These are phyloP conservation scores for Talaromyces sp. DNA, from an alignment of 2,329 filamentous ascomycete genomes.

Conservation along the genomic window DNA sequence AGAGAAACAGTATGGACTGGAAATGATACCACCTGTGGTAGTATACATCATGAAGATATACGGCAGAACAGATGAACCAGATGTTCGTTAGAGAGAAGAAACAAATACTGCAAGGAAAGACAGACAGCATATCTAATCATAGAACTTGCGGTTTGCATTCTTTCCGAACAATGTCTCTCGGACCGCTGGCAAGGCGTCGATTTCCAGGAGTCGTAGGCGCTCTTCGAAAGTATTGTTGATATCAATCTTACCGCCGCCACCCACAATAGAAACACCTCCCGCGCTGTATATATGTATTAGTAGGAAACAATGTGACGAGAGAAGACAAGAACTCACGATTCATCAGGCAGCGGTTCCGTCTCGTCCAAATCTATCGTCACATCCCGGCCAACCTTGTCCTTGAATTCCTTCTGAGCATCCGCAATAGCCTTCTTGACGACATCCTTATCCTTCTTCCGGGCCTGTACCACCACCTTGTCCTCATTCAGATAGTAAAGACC, in stretches of 20 bases:
- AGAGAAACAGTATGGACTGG: slow-evolving; percentile 10
- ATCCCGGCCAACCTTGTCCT: slow-evolving; percentile 69
- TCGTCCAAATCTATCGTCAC: slow-evolving; percentile 70
- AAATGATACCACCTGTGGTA: slow-evolving; percentile 10
- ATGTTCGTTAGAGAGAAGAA: neutral
- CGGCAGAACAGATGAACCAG: slow-evolving; percentile 4
- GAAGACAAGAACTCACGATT: slow-evolving; percentile 62
- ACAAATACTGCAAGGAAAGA: neutral
- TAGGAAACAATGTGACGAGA: slow-evolving; percentile 16
- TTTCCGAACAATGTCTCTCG: slow-evolving; percentile 84
- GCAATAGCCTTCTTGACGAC: slow-evolving; percentile 73
- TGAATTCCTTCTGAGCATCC: slow-evolving; percentile 75
- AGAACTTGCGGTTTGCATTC: slow-evolving; percentile 95
- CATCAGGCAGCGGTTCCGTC: slow-evolving; percentile 72
- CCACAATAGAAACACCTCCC: slow-evolving; percentile 76
- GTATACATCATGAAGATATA: slow-evolving; percentile 8
- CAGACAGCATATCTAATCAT: slow-evolving; percentile 58
- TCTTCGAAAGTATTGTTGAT: slow-evolving; percentile 98
- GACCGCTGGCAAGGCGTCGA: slow-evolving; percentile 77
- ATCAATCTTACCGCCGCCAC: slow-evolving; percentile 87
- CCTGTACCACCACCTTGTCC: slow-evolving; percentile 68
- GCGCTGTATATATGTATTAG: slow-evolving; percentile 54
- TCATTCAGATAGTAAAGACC: slow-evolving; percentile 86
- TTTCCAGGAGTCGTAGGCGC: slow-evolving; percentile 77
- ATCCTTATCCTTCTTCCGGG: slow-evolving; percentile 74